A percentile compares a stretch with the other conserved stretches of the same genome.
Conservation (phyloP, 2,329 filamentous ascomycete species). For the Pseudopyrenochaeta lycopersici region DNA sequence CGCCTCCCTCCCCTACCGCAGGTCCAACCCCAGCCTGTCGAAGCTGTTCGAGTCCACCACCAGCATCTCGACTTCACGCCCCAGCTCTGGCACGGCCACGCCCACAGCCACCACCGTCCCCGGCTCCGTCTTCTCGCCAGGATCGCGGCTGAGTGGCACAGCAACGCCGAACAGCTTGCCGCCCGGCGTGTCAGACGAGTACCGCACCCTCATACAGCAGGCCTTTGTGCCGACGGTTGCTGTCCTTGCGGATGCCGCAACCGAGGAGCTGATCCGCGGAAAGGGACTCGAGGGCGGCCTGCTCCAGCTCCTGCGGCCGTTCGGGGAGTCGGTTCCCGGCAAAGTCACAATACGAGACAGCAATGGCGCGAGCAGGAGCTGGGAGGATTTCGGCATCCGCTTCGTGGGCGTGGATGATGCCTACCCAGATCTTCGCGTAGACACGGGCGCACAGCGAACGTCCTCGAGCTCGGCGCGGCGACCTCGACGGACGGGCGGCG, state of each 20-base stretch:
- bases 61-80: conserved; percentile 51
- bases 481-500: conserved; percentile 56
- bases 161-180: conserved; percentile 49
- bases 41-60: conserved; percentile 63
- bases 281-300: conserved; percentile 88
- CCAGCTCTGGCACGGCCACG: conserved; percentile 55
- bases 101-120: conserved; percentile 47
- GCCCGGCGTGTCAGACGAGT: conserved; percentile 62
- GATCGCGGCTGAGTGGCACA: conserved; percentile 44
- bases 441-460: conserved; percentile 31
- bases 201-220: conserved; percentile 74
- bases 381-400: conserved; percentile 89
- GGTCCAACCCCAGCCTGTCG: conserved; percentile 62
- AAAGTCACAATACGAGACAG: conserved; percentile 93
- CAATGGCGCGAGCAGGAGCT: conserved; percentile 80
- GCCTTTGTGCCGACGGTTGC: conserved; percentile 91
- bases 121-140: conserved; percentile 57
- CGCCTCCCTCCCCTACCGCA: conserved; percentile 62
- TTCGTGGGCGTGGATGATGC: conserved; percentile 76
- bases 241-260: conserved; percentile 86
- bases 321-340: conserved; percentile 86
- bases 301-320: conserved; percentile 86
- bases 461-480: conserved; percentile 39
- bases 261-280: conserved; percentile 77
- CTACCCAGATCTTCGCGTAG: conserved; percentile 49